A percentile compares a stretch with the other conserved stretches of the same genome.
Conservation (phyloP, 495 filamentous ascomycete species). For the Aspergillus taichungensis region DNA sequence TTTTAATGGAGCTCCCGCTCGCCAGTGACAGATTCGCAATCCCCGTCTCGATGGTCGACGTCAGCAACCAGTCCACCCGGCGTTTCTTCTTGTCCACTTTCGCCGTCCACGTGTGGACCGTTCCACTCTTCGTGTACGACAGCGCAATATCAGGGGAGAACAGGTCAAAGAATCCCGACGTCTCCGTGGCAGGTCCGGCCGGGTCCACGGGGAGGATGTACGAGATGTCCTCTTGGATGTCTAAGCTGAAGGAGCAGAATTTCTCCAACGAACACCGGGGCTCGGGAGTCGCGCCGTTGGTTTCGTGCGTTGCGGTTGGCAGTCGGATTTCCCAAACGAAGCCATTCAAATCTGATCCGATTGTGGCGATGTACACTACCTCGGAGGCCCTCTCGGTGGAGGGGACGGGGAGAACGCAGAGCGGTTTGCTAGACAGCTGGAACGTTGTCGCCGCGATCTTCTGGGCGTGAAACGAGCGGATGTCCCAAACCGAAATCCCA, state of each 20-base stretch:
- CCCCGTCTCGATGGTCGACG: constrained; percentile 74
- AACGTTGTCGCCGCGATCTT: constrained; percentile 53
- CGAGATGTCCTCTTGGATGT: constrained; percentile 61
- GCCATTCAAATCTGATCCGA: constrained; percentile 74
- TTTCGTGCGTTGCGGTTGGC: constrained; percentile 9
- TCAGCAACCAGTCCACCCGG: constrained; percentile 73
- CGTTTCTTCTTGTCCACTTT: constrained; percentile 49
- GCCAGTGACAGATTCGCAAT: constrained; percentile 65
- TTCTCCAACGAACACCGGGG: constrained; percentile 43
- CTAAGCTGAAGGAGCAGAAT: constrained; percentile 65
- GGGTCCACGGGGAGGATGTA: constrained; percentile 88
- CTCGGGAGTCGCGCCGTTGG: constrained; percentile 14
- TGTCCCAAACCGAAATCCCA: constrained; percentile 77
- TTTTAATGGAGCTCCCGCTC: constrained; percentile 79
- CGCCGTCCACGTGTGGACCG: constrained; percentile 80
- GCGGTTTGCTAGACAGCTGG: constrained; percentile 57
- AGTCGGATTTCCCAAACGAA: constrained; percentile 76
- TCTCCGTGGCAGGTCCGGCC: constrained; percentile 60
- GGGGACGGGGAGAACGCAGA: constrained; percentile 75
- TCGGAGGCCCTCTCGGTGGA: constrained; percentile 43
- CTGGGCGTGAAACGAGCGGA: constrained; percentile 45
- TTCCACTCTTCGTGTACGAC: constrained; percentile 69
- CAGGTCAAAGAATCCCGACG: constrained; percentile 76
- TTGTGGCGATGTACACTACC: constrained; percentile 62
- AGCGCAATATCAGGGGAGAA: constrained; percentile 85